Evolutionary conservation across 345 rosid genomes (phyloP).

Genomic region (Citrus maxima): DNA sequence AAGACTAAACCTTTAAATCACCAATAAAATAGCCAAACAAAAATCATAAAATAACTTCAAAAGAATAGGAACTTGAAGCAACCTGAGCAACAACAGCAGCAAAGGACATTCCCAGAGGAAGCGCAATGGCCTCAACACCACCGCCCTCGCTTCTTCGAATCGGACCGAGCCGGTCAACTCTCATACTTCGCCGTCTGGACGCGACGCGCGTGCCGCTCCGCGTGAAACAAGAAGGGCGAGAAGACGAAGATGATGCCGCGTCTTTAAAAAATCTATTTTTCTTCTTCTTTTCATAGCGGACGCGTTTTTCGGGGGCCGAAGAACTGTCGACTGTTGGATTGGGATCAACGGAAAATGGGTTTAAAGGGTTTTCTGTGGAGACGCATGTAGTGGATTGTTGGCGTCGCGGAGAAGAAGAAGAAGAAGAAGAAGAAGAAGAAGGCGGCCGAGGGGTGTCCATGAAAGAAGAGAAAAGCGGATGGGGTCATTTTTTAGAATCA

Average conservation of each 20-base stretch:
- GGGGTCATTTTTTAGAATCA: constrained; percentile 14
- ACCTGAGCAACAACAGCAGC: constrained; percentile 91
- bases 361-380: constrained; percentile 14
- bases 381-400: neutral
- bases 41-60: neutral
- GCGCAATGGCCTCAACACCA: constrained; percentile 64
- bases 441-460: constrained; percentile 35
- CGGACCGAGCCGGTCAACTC: constrained; percentile 36
- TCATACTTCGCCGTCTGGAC: constrained; percentile 36
- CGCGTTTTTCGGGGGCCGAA: neutral
- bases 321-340: constrained; percentile 8
- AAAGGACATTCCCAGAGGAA: constrained; percentile 90
- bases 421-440: constrained; percentile 13
- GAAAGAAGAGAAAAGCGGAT: neutral
- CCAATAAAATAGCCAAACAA: constrained; percentile 5
- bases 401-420: neutral
- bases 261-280: constrained; percentile 28
- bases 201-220: constrained; percentile 27
- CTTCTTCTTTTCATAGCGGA: constrained; percentile 19
- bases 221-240: constrained; percentile 22
- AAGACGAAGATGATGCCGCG: constrained; percentile 29
- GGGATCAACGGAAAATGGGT: constrained; percentile 18
- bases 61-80: constrained; percentile 21
- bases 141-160: constrained; percentile 28
- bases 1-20: neutral